A percentile compares a stretch with the other conserved stretches of the same genome.
These are phyloP conservation scores for Colletotrichum higginsianum DNA, from an alignment of 2,329 filamentous ascomycete species.

Conservation along the genomic window DNA sequence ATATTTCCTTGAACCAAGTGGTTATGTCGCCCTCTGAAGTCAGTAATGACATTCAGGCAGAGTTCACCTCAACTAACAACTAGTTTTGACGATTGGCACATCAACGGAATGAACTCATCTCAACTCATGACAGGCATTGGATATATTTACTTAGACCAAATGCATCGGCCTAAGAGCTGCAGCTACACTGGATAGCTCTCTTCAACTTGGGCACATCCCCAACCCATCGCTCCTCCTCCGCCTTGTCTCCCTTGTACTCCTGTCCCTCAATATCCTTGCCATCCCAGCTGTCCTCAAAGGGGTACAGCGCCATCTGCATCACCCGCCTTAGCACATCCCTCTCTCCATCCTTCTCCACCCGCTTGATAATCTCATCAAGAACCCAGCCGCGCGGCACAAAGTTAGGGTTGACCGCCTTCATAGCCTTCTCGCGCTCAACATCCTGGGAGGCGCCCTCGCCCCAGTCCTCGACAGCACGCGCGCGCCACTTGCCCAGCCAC, in stretches of 20 bases:
- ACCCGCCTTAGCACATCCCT: slow-evolving; percentile 82
- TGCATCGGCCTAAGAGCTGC: slow-evolving; percentile 77
- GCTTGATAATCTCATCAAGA: slow-evolving; percentile 90
- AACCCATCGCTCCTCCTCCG: slow-evolving; percentile 86
- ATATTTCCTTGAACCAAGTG: too few relatives aligned
- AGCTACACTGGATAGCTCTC: slow-evolving; percentile 93
- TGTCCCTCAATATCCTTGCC: slow-evolving; percentile 63
- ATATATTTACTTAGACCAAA: neutral
- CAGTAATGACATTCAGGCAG: too few relatives aligned
- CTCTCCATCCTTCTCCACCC: slow-evolving; percentile 88
- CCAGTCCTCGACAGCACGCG: slow-evolving; percentile 84
- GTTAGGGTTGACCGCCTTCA: slow-evolving; percentile 93
- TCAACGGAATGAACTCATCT: neutral
- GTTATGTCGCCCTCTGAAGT: too few relatives aligned
- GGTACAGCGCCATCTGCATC: slow-evolving; percentile 87
- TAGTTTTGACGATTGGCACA: too few relatives aligned
- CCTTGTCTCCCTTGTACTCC: slow-evolving; percentile 70
- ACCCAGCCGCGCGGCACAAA: slow-evolving; percentile 94
- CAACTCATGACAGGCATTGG: neutral
- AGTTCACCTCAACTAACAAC: too few relatives aligned
- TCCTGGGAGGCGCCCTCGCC: slow-evolving; percentile 67
- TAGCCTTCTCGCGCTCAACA: slow-evolving; percentile 75
- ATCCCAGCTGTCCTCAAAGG: slow-evolving; percentile 86
- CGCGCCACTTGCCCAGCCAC: slow-evolving; percentile 88
- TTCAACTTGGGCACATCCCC: slow-evolving; percentile 85